Evolutionary conservation across 257 asterid species (phyloP), one percentile per base, ranked within the genome.

Genomic region (Voacanga thouarsii): DNA sequence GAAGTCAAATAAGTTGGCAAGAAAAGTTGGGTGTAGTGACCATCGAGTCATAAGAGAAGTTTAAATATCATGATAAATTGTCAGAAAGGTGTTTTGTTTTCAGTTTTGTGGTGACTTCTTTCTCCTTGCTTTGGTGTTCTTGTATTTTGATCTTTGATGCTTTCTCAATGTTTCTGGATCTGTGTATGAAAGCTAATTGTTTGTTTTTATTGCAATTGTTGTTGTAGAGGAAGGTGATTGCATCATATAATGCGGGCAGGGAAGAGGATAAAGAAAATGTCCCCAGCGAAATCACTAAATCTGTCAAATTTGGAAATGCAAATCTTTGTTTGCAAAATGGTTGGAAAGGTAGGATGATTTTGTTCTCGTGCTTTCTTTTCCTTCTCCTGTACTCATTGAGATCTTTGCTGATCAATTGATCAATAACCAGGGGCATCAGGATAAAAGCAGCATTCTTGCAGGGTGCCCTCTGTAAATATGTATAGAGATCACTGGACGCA

Each of bases 211-310:
- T 74, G 77, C 81, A 30, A 64, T 80, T 80, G 71, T 86, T 78
- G 77, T 71, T 81, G 60, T 92, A 93, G 96, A 90, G 89, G 88
- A 90, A 80, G 82, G 57, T 91, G 82, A 66, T 91, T 5, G 83
- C 89, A 66, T 82, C 91, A 7, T 73, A 84, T 53, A 67, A 82
- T 12, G 69, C 15, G 41, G 84, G 85, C 14, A 65, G 64, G 37
- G 83, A 71, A 51, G 83, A 77, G 44, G 79, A 80, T 30, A 72
- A 76, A 26, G 74, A 49, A 19, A 78, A 41, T 57, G 45, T 68
- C 51, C 74, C 78, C 9, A 37, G 44, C 24, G 51, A 73, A 16
- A 51, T 37, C 74, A 74, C 44, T 47, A 47, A 49, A 45, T 66
- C 81, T 12, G 72, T 43, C 37, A 43, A 65, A 49, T 66, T 41